Conservation (phyloP, 108 stramenopile species). For the Fragilaria crotonensis region DNA sequence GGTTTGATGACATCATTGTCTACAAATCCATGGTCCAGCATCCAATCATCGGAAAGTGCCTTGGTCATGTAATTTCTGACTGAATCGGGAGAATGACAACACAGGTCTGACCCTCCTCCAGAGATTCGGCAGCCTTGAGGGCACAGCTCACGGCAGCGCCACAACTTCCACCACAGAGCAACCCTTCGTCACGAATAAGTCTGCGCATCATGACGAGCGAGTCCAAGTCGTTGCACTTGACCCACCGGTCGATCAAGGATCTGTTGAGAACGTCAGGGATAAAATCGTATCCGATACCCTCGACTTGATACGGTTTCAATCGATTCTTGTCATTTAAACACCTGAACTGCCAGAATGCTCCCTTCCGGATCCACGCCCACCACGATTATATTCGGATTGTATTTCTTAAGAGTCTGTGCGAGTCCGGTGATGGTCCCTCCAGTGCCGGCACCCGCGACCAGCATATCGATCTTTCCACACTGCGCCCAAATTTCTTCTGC, state of each 20-base stretch:
- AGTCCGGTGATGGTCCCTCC: conserved; percentile 85
- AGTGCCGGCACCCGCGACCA: conserved; percentile 77
- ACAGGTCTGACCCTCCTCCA: conserved; percentile 62
- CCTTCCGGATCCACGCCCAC: conserved; percentile 87
- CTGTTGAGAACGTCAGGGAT: conserved; percentile 88
- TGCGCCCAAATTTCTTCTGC: conserved; percentile 84
- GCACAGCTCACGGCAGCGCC: conserved; percentile 79
- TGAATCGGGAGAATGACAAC: conserved; percentile 83
- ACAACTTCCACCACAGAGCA: conserved; percentile 86
- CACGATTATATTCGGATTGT: conserved; percentile 53
- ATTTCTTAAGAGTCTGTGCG: conserved; percentile 77
- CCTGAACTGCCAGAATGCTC: conserved; percentile 71
- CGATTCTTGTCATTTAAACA: conserved; percentile 77
- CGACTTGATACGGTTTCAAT: conserved; percentile 74
- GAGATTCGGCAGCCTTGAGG: conserved; percentile 57
- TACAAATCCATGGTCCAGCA: conserved; percentile 83
- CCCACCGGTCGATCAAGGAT: conserved; percentile 65
- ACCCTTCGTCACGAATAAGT: conserved; percentile 85
- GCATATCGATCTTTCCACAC: conserved; percentile 75
- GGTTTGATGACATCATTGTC: conserved; percentile 69
- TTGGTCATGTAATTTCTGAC: conserved; percentile 97
- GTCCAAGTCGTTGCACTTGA: conserved; percentile 74
- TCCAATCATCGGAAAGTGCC: conserved; percentile 88
- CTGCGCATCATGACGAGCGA: conserved; percentile 77
- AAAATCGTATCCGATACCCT: conserved; percentile 95